phyloP scores from a whole-genome alignment of 1,284 basidiomycete genomes.

The Sporisorium scitamineum region DNA sequence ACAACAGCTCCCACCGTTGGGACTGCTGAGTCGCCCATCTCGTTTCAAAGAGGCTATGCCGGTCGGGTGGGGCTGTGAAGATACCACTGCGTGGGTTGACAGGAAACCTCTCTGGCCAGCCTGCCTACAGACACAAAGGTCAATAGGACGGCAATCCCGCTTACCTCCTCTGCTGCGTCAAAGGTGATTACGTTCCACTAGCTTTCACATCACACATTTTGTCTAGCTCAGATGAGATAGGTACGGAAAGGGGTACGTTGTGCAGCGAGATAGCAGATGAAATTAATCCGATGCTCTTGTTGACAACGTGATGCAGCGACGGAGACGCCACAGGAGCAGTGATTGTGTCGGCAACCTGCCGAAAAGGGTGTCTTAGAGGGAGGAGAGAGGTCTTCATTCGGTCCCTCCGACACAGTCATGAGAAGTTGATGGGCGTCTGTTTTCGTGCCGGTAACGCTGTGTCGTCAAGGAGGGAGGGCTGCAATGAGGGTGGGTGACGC shows the following conservation, averaged over 20 bases:
- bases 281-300: background rate
- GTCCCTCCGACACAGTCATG: slow-evolving; percentile 2
- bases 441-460: background rate
- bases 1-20: background rate
- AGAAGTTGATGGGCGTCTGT: background rate
- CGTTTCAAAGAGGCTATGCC: background rate
- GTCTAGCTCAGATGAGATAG: background rate
- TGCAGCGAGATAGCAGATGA: background rate
- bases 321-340: background rate
- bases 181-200: too few relatives aligned
- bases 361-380: background rate
- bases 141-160: background rate
- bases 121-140: background rate
- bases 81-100: background rate
- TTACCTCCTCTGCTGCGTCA: background rate
- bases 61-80: background rate
- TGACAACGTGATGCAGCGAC: background rate
- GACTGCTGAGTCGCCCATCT: background rate
- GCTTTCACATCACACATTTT: background rate
- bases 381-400: background rate
- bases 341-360: background rate
- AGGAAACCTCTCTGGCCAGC: background rate
- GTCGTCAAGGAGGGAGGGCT: background rate
- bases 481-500: slow-evolving; percentile 1
- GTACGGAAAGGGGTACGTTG: background rate